These are phyloP conservation scores for Ogataea nakhonphanomensis DNA, from an alignment of 805 yeast genomes.

Conservation along the genomic window DNA sequence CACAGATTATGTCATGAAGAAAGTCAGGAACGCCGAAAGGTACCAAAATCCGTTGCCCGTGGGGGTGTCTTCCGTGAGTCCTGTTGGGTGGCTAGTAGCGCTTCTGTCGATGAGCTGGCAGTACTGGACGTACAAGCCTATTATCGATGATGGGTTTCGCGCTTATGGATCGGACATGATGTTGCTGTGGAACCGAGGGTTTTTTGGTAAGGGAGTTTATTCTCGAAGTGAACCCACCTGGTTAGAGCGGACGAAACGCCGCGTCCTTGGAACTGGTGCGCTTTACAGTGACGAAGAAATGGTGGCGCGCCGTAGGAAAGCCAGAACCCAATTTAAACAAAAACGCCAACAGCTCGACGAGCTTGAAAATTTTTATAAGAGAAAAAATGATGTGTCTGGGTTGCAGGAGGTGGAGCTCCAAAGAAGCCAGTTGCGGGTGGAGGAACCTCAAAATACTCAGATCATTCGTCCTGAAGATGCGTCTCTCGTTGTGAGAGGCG, in stretches of 20 bases:
- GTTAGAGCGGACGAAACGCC: constrained; percentile 59
- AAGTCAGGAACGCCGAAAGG: constrained; percentile 5
- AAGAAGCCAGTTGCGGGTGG: constrained; percentile 25
- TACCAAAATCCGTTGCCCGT: constrained; percentile 39
- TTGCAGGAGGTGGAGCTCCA: constrained; percentile 39
- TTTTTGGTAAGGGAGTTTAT: constrained; percentile 88
- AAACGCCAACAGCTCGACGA: constrained; percentile 61
- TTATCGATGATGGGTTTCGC: constrained; percentile 30
- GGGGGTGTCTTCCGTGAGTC: constrained; percentile 36
- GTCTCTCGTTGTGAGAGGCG: constrained; percentile 29
- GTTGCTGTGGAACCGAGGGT: constrained; percentile 77
- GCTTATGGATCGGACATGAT: constrained; percentile 48
- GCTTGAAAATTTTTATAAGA: constrained; percentile 35
- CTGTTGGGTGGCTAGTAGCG: constrained; percentile 43
- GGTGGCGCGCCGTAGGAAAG: constrained; percentile 66
- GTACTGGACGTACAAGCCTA: neutral
- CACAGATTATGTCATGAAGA: constrained; percentile 5
- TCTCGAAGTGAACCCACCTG: constrained; percentile 94
- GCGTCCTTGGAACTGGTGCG: constrained; percentile 36
- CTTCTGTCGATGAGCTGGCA: constrained; percentile 26
- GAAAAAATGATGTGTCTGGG: constrained; percentile 14
- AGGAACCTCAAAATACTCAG: constrained; percentile 10
- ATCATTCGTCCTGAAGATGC: constrained; percentile 36
- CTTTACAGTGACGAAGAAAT: constrained; percentile 65
- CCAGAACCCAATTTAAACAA: constrained; percentile 67